Conservation (phyloP, 1,139 yeast genomes). For the Candida mesenterica region DNA sequence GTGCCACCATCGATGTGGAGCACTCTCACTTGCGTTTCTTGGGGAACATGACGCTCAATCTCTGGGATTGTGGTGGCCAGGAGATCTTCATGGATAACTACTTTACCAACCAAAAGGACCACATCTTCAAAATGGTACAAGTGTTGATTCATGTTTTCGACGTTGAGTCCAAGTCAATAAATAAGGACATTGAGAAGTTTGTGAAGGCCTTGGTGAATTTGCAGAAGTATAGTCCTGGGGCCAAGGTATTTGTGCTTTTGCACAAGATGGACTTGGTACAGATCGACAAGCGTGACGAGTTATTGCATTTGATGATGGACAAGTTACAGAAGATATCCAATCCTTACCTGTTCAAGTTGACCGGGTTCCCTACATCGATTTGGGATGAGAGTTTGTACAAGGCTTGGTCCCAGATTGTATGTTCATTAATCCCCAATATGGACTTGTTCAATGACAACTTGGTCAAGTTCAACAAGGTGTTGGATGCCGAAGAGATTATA, state of each 20-base stretch:
- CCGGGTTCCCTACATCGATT: constrained; percentile 94
- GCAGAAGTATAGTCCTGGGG: constrained; percentile 83
- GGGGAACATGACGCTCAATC: constrained; percentile 90
- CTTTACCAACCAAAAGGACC: constrained; percentile 81
- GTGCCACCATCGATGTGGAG: constrained; percentile 97
- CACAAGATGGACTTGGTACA: constrained; percentile 98
- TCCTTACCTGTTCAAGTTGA: constrained; percentile 72
- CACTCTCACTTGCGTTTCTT: constrained; percentile 90
- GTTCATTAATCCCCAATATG: constrained; percentile 93
- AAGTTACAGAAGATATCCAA: constrained; percentile 74
- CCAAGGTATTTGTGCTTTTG: constrained; percentile 84
- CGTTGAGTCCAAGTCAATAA: constrained; percentile 88
- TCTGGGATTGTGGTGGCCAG: constrained; percentile 99
- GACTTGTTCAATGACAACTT: constrained; percentile 74
- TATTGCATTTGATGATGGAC: constrained; percentile 80
- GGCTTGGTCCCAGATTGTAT: constrained; percentile 97
- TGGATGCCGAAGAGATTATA: constrained; percentile 88
- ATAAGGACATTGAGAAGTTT: constrained; percentile 91
- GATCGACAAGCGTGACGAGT: constrained; percentile 78
- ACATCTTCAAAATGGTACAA: constrained; percentile 92
- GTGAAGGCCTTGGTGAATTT: constrained; percentile 79
- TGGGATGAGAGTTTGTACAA: constrained; percentile 97
- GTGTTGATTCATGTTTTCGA: constrained; percentile 97
- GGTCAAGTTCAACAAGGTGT: constrained; percentile 66
- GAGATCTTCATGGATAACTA: constrained; percentile 96